Evolutionary conservation across 148 eudicot genomes (phyloP).

Genomic region (Nepenthes gracilis): DNA sequence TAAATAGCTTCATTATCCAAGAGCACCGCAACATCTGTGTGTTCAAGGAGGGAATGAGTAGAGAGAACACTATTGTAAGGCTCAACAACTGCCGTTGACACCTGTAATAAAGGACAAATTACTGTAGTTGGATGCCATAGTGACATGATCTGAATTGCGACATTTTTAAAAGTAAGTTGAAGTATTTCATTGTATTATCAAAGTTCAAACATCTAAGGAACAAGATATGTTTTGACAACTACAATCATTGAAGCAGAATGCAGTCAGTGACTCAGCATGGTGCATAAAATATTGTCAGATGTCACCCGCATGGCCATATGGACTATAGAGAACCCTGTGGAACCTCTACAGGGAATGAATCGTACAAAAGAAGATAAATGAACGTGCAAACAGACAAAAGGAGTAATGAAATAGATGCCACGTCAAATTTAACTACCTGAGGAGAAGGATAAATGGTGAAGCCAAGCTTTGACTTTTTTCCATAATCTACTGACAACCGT

Average conservation of each 20-base stretch:
- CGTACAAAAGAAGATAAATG: no score
- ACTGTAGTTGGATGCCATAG: neutral
- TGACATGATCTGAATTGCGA: neutral
- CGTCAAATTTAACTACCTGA: conserved; percentile 31
- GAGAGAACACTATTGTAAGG: conserved; percentile 35
- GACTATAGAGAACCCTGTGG: no score
- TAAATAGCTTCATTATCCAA: conserved; percentile 35
- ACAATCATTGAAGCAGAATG: no score
- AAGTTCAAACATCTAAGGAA: neutral
- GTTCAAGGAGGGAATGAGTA: conserved; percentile 32
- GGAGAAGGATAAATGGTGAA: conserved; percentile 63
- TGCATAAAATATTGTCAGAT: no score
- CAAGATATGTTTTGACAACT: neutral
- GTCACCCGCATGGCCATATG: no score
- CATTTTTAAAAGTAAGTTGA: no score
- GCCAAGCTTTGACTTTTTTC: conserved; percentile 54
- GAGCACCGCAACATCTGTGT: conserved; percentile 27
- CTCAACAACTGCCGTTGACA: conserved; percentile 36
- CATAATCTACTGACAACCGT: conserved; percentile 49
- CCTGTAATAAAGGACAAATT: conserved; percentile 26
- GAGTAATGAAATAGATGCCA: neutral
- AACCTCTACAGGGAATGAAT: no score
- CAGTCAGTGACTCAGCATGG: no score
- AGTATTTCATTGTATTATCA: no score
- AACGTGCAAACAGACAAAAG: no score